Evolutionary conservation across 495 filamentous ascomycete genomes (phyloP).

Genomic region (Daldinia childiae): DNA sequence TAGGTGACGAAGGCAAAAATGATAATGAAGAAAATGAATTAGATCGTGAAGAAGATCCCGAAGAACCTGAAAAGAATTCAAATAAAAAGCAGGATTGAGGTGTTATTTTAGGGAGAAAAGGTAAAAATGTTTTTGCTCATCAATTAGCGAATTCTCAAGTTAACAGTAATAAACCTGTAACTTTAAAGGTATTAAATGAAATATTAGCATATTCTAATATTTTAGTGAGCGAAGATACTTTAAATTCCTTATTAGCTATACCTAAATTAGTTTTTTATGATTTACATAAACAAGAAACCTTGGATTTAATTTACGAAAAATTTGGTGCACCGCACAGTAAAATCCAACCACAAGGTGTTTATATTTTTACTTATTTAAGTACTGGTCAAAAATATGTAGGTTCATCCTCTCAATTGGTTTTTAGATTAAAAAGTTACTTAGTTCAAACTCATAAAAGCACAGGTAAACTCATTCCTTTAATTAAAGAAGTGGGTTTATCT

Average conservation of each 20-base stretch:
- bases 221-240: slow-evolving; percentile 9
- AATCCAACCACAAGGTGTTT: slow-evolving; percentile 6
- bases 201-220: slow-evolving; percentile 11
- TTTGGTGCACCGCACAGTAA: slow-evolving; percentile 9
- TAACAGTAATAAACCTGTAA: slow-evolving; percentile 2
- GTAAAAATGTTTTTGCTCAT: slow-evolving; percentile 3
- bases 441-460: slow-evolving; percentile 10
- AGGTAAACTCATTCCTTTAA: slow-evolving; percentile 9
- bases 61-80: too few species aligned
- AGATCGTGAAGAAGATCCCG: background rate
- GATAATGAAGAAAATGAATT: slow-evolving; percentile 12
- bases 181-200: slow-evolving; percentile 11
- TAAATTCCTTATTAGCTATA: slow-evolving; percentile 16
- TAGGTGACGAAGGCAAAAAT: background rate
- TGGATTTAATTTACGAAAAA: slow-evolving; percentile 13
- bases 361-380: slow-evolving; percentile 18
- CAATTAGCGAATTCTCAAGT: background rate
- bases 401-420: slow-evolving; percentile 11
- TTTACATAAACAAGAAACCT: slow-evolving; percentile 14
- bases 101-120: slow-evolving; percentile 3
- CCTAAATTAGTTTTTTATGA: slow-evolving; percentile 10
- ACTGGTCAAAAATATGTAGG: slow-evolving; percentile 16
- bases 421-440: slow-evolving; percentile 15
- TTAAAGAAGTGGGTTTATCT: slow-evolving; percentile 15
- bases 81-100: too few species aligned